phyloP scores from a whole-genome alignment of 495 filamentous ascomycete species.

The Xylaria telfairii region DNA sequence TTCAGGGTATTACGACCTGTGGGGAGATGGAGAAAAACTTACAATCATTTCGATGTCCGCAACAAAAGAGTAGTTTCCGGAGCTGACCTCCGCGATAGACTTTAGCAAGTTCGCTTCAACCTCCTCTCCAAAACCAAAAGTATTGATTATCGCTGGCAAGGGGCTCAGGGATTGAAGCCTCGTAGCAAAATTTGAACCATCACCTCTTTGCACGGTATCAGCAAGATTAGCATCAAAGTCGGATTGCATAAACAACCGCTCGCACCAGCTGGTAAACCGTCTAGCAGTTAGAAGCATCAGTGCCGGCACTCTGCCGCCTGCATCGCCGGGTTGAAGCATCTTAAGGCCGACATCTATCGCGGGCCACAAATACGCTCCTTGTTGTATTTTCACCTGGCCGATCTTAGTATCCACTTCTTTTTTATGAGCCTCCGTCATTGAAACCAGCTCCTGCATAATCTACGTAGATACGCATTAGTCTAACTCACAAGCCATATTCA shows the following conservation, averaged over 20 bases:
- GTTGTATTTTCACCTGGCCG: conserved; percentile 39
- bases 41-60: conserved; percentile 58
- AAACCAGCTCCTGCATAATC: conserved; percentile 45
- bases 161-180: conserved; percentile 38
- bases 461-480: conserved; percentile 28
- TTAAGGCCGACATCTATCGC: conserved; percentile 45
- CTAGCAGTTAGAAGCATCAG: conserved; percentile 57
- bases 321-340: conserved; percentile 36
- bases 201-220: background rate
- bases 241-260: conserved; percentile 18
- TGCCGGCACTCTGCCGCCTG: conserved; percentile 42
- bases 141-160: conserved; percentile 50
- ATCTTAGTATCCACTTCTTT: conserved; percentile 37
- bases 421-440: conserved; percentile 46
- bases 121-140: conserved; percentile 54
- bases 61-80: conserved; percentile 55
- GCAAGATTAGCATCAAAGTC: background rate
- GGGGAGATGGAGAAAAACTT: conserved; percentile 9
- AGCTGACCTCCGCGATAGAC: conserved; percentile 50
- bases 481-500: background rate
- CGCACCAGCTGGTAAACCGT: conserved; percentile 50
- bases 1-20: background rate
- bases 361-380: conserved; percentile 51
- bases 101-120: conserved; percentile 51
- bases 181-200: conserved; percentile 43